Percentiles rank a stretch among this genome's conserved stretches.
Evolutionary conservation across 2,329 filamentous ascomycete genomes (phyloP).

Genomic region (Ceratocystis ficicola): DNA sequence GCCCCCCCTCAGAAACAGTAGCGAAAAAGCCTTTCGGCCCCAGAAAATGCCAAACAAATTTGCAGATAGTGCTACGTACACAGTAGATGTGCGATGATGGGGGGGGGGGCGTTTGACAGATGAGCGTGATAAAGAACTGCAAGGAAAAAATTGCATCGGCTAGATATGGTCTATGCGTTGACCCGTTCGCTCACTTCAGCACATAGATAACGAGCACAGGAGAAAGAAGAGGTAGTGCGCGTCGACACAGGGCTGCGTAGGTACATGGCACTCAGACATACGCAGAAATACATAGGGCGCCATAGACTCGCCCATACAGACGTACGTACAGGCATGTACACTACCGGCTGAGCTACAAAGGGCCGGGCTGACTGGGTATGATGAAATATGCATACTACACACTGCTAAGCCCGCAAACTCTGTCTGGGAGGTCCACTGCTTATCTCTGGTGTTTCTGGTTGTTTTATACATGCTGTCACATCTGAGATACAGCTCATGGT

Average conservation of each 20-base stretch:
- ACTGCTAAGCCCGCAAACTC: slow-evolving; percentile 3
- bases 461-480: not conserved
- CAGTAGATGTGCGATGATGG: too few relatives aligned
- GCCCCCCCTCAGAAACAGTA: not conserved
- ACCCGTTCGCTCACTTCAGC: slow-evolving; percentile 1
- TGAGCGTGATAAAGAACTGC: not conserved
- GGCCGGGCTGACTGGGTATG: not conserved
- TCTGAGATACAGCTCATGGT: not conserved
- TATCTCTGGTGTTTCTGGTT: not conserved
- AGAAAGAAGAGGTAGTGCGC: not conserved
- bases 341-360: not conserved
- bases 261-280: not conserved
- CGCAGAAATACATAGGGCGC: not conserved
- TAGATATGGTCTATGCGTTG: slow-evolving; percentile 2
- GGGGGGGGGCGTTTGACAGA: not conserved
- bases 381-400: slow-evolving; percentile 1
- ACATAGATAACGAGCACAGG: not conserved
- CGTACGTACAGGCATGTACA: not conserved
- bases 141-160: slow-evolving; percentile 7
- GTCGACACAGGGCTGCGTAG: not conserved
- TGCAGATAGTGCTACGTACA: not conserved
- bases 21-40: slow-evolving; percentile 1
- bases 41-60: slow-evolving; percentile 3
- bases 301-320: not conserved
- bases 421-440: not conserved